Conservation (phyloP, 345 rosid species). For the Eucalyptus erythrocorys region DNA sequence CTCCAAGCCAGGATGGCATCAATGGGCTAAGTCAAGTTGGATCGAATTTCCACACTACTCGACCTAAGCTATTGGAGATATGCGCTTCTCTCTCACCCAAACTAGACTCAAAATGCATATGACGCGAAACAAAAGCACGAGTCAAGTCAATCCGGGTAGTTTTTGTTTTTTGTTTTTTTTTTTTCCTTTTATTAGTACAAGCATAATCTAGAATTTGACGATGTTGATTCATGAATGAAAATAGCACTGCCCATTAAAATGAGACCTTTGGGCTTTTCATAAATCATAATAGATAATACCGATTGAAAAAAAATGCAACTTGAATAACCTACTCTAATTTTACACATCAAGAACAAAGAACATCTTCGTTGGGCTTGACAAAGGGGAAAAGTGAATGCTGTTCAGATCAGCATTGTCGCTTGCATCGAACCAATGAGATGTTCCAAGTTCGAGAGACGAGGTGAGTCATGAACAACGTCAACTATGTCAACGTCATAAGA, state of each 20-base stretch:
- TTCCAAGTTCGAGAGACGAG: constrained; percentile 15
- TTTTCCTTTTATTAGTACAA: background rate
- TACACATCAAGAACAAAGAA: background rate
- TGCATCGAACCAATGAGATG: constrained; percentile 13
- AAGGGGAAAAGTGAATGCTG: background rate
- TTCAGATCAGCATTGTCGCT: background rate
- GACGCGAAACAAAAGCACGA: background rate
- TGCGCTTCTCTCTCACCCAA: background rate
- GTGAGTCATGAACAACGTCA: constrained; percentile 9
- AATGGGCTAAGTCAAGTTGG: background rate
- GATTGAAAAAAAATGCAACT: background rate
- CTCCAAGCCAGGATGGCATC: background rate
- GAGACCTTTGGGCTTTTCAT: background rate
- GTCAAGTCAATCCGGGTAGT: background rate
- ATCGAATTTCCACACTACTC: background rate
- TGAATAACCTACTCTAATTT: background rate
- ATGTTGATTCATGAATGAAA: background rate
- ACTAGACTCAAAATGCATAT: background rate
- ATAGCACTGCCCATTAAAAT: background rate
- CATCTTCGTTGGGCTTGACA: background rate
- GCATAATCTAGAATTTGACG: background rate
- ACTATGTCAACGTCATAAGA: constrained; percentile 18
- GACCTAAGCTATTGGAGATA: background rate
- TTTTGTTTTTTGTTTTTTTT: fast-evolving
- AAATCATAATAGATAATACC: background rate